Percentiles rank a stretch among this genome's conserved stretches.
Evolutionary conservation across 148 eudicot species (phyloP).

Genomic region (Agrostemma githago): DNA sequence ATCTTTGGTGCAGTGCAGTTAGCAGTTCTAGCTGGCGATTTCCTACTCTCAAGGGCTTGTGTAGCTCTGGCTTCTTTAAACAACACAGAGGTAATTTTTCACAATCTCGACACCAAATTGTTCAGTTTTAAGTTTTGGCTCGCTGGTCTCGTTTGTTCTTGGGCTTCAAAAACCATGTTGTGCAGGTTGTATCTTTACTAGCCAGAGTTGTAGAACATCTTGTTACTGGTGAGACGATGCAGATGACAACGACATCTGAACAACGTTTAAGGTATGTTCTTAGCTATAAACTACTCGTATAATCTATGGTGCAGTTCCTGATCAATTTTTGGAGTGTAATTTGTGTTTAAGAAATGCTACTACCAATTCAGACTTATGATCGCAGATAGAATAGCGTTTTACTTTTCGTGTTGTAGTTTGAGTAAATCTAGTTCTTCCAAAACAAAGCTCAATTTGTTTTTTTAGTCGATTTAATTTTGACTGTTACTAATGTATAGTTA

Average conservation of each 20-base stretch:
- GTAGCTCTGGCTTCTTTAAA: constrained; percentile 82
- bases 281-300: not conserved
- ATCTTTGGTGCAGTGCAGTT: constrained; percentile 43
- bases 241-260: constrained; percentile 79
- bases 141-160: not conserved
- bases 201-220: constrained; percentile 92
- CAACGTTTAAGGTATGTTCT: constrained; percentile 70
- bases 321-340: not conserved
- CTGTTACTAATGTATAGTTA: too few relatives aligned
- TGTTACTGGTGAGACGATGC: constrained; percentile 98
- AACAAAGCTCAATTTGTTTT: too few relatives aligned
- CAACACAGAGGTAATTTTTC: constrained; percentile 68
- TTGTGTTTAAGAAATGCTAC: not conserved
- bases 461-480: not conserved
- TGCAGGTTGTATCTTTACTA: constrained; percentile 79
- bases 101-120: not conserved
- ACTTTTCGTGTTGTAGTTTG: not conserved
- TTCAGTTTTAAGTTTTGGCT: not conserved
- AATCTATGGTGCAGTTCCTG: not conserved
- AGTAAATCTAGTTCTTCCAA: not conserved
- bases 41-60: constrained; percentile 89
- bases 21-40: constrained; percentile 87
- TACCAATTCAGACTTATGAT: not conserved
- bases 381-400: not conserved
- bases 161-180: not conserved